Evolutionary conservation across 371 early-diverging fungal genomes (phyloP).

Genomic region (Apophysomyces ossiformis): DNA sequence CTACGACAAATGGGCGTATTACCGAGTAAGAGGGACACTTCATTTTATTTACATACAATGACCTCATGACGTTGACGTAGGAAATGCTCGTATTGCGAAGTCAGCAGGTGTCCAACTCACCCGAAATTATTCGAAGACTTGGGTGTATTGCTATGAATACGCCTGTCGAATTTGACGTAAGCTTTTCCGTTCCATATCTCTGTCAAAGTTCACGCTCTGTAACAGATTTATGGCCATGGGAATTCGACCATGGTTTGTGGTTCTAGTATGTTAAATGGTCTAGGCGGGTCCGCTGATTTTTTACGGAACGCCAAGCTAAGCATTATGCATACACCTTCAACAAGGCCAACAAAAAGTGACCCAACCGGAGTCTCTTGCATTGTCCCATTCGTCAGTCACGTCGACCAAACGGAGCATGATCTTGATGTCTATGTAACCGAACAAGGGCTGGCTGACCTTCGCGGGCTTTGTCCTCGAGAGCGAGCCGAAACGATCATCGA

Average conservation of each 20-base stretch:
- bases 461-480: constrained; percentile 33
- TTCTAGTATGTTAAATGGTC: constrained; percentile 34
- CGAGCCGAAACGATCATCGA: constrained; percentile 30
- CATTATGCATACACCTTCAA: constrained; percentile 38
- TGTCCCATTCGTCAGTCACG: constrained; percentile 34
- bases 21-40: constrained; percentile 15
- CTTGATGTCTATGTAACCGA: constrained; percentile 35
- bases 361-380: constrained; percentile 32
- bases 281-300: constrained; percentile 34
- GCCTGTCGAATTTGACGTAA: constrained; percentile 32
- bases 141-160: constrained; percentile 39
- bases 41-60: neutral
- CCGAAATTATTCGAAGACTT: constrained; percentile 32
- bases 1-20: constrained; percentile 32
- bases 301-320: constrained; percentile 34
- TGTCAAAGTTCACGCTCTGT: neutral
- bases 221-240: constrained; percentile 29
- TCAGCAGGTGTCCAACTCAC: constrained; percentile 35
- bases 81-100: constrained; percentile 30
- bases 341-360: constrained; percentile 29
- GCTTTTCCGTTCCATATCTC: neutral
- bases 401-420: constrained; percentile 39
- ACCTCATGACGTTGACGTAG: constrained; percentile 1
- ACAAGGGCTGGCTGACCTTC: constrained; percentile 35
- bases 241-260: constrained; percentile 36